Conservation (phyloP, 495 filamentous ascomycete genomes). For the Annulohypoxylon nitens region DNA sequence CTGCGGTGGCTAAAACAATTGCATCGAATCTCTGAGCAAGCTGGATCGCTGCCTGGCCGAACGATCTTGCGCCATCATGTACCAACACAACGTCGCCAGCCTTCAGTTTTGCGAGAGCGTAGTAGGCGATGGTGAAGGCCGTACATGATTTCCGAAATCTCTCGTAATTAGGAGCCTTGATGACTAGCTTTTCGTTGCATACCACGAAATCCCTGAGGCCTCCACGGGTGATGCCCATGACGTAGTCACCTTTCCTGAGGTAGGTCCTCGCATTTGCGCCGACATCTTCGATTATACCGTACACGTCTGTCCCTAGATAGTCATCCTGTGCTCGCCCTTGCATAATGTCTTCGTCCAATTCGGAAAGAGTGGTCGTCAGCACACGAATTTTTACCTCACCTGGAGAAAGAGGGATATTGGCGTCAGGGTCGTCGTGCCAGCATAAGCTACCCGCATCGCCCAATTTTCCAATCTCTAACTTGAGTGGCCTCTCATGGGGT, state of each 20-base stretch:
- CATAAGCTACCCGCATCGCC: conserved; percentile 28
- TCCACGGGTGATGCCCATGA: conserved; percentile 55
- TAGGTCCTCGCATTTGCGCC: conserved; percentile 52
- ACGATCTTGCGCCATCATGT: conserved; percentile 60
- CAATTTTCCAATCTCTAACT: conserved; percentile 33
- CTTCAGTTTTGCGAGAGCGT: conserved; percentile 51
- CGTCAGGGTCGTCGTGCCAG: conserved; percentile 37
- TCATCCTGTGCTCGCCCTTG: conserved; percentile 47
- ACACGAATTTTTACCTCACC: conserved; percentile 33
- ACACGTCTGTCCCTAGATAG: conserved; percentile 55
- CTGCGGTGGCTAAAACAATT: conserved; percentile 62
- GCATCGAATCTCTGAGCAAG: conserved; percentile 59
- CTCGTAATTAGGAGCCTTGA: conserved; percentile 50
- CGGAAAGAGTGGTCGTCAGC: conserved; percentile 7
- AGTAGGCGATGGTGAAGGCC: conserved; percentile 61
- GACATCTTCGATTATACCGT: conserved; percentile 57
- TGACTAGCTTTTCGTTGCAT: conserved; percentile 31
- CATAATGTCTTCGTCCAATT: conserved; percentile 31
- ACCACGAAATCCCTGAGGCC: conserved; percentile 44
- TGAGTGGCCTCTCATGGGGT: conserved; percentile 32
- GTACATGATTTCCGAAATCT: conserved; percentile 55
- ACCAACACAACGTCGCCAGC: conserved; percentile 63
- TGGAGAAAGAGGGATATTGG: conserved; percentile 15
- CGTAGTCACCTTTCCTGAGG: conserved; percentile 55
- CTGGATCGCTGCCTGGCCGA: conserved; percentile 65